Evolutionary conservation across 148 eudicot species (phyloP).

Genomic region (Chenopodium suecicum): DNA sequence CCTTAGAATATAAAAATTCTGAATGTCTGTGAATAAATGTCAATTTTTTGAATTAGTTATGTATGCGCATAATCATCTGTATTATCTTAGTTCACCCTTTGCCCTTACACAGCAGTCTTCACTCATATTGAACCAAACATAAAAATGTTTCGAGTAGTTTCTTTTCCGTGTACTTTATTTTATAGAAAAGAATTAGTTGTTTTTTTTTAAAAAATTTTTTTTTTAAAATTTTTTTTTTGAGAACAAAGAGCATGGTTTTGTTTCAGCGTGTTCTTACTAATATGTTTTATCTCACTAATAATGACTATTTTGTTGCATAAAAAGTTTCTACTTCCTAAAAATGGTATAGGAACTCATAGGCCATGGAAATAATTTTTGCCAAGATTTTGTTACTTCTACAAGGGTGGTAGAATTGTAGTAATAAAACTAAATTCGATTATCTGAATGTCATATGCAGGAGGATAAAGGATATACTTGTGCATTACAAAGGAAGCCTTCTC

Average conservation of each 20-base stretch:
- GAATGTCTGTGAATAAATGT: neutral
- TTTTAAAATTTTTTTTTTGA: neutral
- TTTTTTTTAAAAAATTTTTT: neutral
- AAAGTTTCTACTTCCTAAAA: neutral
- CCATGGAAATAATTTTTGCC: neutral
- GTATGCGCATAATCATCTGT: neutral
- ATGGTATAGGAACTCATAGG: neutral
- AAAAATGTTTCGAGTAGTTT: neutral
- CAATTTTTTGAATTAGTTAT: neutral
- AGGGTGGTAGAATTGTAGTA: neutral
- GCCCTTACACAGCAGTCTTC: neutral
- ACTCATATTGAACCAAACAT: neutral
- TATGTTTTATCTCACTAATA: neutral
- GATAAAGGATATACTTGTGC: slow-evolving; percentile 65
- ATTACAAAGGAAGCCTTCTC: slow-evolving; percentile 74
- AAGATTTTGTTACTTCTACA: neutral
- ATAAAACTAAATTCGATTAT: slow-evolving; percentile 9
- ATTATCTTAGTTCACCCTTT: neutral
- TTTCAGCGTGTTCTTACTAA: neutral
- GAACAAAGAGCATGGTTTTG: neutral
- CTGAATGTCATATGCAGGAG: slow-evolving; percentile 43
- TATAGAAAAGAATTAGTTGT: neutral
- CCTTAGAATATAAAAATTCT: neutral
- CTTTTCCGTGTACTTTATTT: neutral
- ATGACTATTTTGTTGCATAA: neutral